Evolutionary conservation across 2,329 filamentous ascomycete genomes (phyloP).

Genomic region (Penicillium sp.): DNA sequence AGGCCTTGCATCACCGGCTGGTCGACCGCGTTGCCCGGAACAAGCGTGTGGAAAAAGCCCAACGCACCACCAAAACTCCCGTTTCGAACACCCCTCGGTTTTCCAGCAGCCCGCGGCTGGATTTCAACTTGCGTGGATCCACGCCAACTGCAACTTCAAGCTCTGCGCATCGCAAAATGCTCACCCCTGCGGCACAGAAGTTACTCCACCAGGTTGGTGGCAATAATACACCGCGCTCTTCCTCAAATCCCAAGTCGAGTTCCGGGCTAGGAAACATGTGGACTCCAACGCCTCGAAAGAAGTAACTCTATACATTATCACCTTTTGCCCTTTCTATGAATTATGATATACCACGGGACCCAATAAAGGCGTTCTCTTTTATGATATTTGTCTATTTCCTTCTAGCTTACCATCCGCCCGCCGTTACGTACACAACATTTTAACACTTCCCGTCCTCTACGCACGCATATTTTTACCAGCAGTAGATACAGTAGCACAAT

Average conservation of each 20-base stretch:
- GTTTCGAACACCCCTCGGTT: constrained; percentile 40
- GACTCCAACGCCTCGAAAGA: constrained; percentile 17
- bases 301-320: not conserved
- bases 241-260: constrained; percentile 12
- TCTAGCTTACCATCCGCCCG: no score
- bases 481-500: no score
- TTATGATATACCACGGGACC: not conserved
- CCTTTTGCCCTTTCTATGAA: not conserved
- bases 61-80: constrained; percentile 61
- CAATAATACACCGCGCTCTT: constrained; percentile 34
- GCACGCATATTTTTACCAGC: no score
- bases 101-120: constrained; percentile 44
- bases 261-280: constrained; percentile 22
- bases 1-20: constrained; percentile 82
- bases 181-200: constrained; percentile 51
- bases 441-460: no score
- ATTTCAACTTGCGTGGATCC: constrained; percentile 32
- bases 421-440: no score
- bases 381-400: no score
- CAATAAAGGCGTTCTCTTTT: not conserved
- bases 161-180: constrained; percentile 32
- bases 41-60: constrained; percentile 66
- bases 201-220: constrained; percentile 42
- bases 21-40: constrained; percentile 79
- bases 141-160: constrained; percentile 27